A percentile compares a stretch with the other conserved stretches of the same genome.
These are phyloP conservation scores for Leptographium lundbergii DNA, from an alignment of 2,329 filamentous ascomycete species.

Conservation along the genomic window DNA sequence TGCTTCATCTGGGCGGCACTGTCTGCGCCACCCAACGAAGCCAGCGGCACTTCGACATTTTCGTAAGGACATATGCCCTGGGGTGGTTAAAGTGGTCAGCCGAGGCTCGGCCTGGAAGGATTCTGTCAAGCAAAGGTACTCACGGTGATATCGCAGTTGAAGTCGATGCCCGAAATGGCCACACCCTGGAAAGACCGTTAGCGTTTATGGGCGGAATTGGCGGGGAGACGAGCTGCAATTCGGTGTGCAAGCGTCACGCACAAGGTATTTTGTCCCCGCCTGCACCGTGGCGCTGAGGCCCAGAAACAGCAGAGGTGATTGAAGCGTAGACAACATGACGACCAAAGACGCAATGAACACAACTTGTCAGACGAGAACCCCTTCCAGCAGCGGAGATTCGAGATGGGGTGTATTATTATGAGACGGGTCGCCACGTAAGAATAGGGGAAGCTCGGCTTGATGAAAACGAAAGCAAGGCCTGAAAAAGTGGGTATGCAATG, in stretches of 20 bases:
- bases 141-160: conserved; percentile 28
- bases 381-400: background rate
- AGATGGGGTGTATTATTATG: background rate
- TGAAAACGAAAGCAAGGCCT: background rate
- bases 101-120: background rate
- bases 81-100: background rate
- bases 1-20: conserved; percentile 39
- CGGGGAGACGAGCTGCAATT: no score
- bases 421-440: background rate
- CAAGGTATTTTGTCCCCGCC: conserved; percentile 6
- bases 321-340: background rate
- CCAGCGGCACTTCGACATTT: conserved; percentile 19
- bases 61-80: conserved; percentile 23
- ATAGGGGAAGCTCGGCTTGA: background rate
- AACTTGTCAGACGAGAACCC: background rate
- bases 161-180: conserved; percentile 33
- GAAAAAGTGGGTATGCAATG: background rate
- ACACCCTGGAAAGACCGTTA: conserved; percentile 8
- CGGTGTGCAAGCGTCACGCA: background rate
- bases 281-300: conserved; percentile 6
- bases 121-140: background rate
- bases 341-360: background rate
- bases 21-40: conserved; percentile 18
- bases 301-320: conserved; percentile 1
- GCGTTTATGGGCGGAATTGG: background rate